Evolutionary conservation across 2,329 filamentous ascomycete species (phyloP).

Genomic region (Monilinia fructicola): DNA sequence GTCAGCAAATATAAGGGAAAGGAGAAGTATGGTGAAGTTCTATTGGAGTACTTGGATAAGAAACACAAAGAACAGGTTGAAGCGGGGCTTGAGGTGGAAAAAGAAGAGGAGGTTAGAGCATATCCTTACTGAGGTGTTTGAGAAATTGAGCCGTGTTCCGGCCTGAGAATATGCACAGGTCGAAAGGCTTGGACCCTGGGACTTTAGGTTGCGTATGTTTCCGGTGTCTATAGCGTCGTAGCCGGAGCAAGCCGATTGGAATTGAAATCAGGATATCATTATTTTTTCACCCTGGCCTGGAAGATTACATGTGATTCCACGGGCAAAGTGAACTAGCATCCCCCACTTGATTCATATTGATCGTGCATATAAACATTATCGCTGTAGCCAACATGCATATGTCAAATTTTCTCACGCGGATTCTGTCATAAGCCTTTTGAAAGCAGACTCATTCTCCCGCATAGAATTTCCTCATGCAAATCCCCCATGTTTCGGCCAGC

Average conservation of each 20-base stretch:
- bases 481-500: not conserved
- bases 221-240: not conserved
- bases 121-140: constrained; percentile 55
- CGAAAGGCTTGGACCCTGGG: not conserved
- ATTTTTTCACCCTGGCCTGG: not conserved
- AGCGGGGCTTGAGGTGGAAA: constrained; percentile 61
- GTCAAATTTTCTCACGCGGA: too few species aligned
- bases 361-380: not conserved
- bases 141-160: not conserved
- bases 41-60: constrained; percentile 73
- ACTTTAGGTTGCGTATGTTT: not conserved
- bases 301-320: not conserved
- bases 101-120: constrained; percentile 57
- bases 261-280: not conserved
- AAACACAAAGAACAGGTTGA: constrained; percentile 73
- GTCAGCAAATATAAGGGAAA: constrained; percentile 76
- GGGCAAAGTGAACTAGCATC: not conserved
- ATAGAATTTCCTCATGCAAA: not conserved
- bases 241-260: not conserved
- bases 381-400: not conserved
- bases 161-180: not conserved
- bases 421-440: not conserved
- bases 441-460: not conserved
- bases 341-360: not conserved
- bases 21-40: constrained; percentile 68